Conservation (phyloP, 2,329 filamentous ascomycete species). For the Huntiella bhutanensis region DNA sequence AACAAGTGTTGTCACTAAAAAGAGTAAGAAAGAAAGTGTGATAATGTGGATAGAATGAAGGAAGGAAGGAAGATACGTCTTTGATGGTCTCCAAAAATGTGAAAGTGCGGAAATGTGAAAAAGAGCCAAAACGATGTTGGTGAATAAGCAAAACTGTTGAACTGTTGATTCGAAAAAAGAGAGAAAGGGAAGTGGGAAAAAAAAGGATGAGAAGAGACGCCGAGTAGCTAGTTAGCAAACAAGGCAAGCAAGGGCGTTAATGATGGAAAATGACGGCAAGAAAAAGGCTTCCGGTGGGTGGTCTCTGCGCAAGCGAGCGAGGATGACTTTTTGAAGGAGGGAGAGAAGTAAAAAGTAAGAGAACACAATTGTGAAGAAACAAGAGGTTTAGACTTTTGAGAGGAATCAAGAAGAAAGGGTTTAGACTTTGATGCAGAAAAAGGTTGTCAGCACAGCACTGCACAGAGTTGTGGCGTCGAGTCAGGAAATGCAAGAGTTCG, state of each 20-base stretch:
- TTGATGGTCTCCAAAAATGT: too few relatives aligned
- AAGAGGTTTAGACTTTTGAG: too few relatives aligned
- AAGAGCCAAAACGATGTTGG: background rate
- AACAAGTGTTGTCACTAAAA: background rate
- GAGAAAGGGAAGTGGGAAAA: background rate
- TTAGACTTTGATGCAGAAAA: too few relatives aligned
- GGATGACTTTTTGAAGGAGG: too few relatives aligned
- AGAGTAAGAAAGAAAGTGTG: background rate
- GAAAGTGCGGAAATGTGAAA: too few relatives aligned
- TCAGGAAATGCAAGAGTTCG: too few relatives aligned
- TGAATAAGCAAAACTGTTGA: background rate
- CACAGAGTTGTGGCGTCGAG: too few relatives aligned
- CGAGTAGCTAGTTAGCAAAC: background rate
- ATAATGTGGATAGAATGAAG: background rate
- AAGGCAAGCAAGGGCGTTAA: slow-evolving; percentile 1
- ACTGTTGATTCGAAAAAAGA: background rate
- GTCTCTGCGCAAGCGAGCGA: background rate
- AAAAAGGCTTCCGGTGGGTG: background rate
- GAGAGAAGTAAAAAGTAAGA: too few relatives aligned
- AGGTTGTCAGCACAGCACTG: too few relatives aligned
- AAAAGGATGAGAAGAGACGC: slow-evolving; percentile 1
- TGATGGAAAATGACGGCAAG: background rate
- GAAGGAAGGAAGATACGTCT: too few relatives aligned
- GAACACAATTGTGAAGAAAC: too few relatives aligned
- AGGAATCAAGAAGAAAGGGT: too few relatives aligned